Percentiles rank a stretch among this genome's conserved stretches.
These are phyloP conservation scores for Colletotrichum sp. DNA, from an alignment of 2,329 filamentous ascomycete genomes.

Conservation along the genomic window DNA sequence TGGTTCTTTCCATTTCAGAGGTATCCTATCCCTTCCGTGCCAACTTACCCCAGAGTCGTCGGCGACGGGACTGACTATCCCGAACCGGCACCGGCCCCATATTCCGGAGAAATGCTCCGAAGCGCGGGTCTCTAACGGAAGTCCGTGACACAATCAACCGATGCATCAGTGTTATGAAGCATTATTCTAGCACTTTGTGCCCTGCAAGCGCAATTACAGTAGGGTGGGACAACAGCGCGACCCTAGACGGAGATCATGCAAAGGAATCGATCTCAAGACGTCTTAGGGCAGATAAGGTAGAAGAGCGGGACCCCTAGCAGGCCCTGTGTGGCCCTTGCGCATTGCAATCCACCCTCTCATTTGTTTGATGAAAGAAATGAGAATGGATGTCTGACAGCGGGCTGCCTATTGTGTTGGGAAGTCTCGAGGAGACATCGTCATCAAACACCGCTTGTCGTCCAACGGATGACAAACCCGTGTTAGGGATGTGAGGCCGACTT, in stretches of 20 bases:
- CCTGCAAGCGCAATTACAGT: background rate
- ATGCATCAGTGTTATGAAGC: background rate
- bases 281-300: background rate
- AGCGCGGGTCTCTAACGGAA: background rate
- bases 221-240: background rate
- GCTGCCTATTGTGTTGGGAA: background rate
- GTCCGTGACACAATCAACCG: background rate
- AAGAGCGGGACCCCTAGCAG: background rate
- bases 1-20: background rate
- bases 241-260: conserved; percentile 13
- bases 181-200: background rate
- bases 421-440: background rate
- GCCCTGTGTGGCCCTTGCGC: background rate
- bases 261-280: background rate
- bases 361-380: background rate
- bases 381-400: background rate
- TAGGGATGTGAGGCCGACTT: background rate
- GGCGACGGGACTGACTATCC: background rate
- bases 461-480: background rate
- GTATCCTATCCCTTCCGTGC: background rate
- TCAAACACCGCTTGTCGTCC: background rate
- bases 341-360: background rate
- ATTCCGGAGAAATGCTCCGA: background rate
- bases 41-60: background rate
- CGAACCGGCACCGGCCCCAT: background rate